Percentiles rank a stretch among this genome's conserved stretches.
Conservation (phyloP, 2,329 filamentous ascomycete species). For the Penicillium corylophilum region DNA sequence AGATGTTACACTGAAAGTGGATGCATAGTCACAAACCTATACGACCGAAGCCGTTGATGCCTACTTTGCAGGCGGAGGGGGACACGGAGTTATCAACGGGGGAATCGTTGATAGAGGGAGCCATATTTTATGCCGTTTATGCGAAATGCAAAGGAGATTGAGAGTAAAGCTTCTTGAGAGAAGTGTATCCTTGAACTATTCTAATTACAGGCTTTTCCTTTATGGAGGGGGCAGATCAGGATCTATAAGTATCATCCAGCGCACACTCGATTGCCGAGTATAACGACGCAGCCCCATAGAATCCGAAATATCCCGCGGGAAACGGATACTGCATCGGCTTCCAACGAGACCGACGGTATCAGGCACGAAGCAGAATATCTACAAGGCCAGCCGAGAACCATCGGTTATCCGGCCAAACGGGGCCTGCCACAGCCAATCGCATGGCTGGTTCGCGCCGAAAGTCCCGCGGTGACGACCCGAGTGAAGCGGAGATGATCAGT, state of each 20-base stretch:
- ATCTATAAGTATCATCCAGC: constrained; percentile 17
- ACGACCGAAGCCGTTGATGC: constrained; percentile 96
- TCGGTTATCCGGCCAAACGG: constrained; percentile 15
- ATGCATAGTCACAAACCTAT: constrained; percentile 54
- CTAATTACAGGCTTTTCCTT: constrained; percentile 3
- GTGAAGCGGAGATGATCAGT: constrained; percentile 5
- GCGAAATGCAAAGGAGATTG: neutral
- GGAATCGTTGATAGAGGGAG: constrained; percentile 25
- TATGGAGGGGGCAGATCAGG: neutral
- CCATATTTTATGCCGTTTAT: constrained; percentile 10
- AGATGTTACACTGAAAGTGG: neutral
- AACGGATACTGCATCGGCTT: constrained; percentile 15
- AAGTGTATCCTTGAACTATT: neutral
- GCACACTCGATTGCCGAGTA: neutral
- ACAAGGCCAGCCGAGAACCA: constrained; percentile 4
- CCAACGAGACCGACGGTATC: constrained; percentile 2
- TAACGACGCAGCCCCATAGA: neutral
- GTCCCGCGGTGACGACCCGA: constrained; percentile 18
- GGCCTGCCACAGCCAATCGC: constrained; percentile 13
- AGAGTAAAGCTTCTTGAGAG: neutral
- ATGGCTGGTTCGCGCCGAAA: constrained; percentile 12
- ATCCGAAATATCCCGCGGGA: constrained; percentile 11
- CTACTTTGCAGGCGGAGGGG: constrained; percentile 60
- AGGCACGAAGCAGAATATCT: neutral
- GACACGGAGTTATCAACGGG: constrained; percentile 10